Evolutionary conservation across 2,329 filamentous ascomycete genomes (phyloP).

Genomic region (Sarocladiaceae sp.): DNA sequence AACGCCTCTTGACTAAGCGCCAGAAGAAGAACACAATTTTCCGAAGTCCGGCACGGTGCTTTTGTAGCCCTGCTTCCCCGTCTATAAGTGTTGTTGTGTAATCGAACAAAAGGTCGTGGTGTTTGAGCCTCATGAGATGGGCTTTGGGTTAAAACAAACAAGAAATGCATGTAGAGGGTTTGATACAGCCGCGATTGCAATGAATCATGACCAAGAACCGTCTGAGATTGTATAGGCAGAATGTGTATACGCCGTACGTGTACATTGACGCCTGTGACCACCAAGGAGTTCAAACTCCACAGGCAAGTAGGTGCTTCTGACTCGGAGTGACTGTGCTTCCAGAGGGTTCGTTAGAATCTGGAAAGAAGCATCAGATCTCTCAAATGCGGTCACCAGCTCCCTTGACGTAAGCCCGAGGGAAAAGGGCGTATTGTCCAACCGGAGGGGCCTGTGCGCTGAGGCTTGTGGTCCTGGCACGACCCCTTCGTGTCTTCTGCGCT

Average conservation of each 20-base stretch:
- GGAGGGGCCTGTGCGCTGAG: slow-evolving; percentile 36
- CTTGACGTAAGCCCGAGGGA: slow-evolving; percentile 31
- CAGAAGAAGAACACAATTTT: too few relatives aligned
- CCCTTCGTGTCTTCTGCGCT: slow-evolving; percentile 24
- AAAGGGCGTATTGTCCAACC: slow-evolving; percentile 41
- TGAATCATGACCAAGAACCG: too few relatives aligned
- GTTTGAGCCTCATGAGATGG: too few relatives aligned
- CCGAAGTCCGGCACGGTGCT: background rate
- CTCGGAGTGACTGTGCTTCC: background rate
- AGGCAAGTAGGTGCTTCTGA: too few relatives aligned
- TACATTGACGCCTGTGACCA: too few relatives aligned
- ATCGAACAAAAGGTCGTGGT: background rate
- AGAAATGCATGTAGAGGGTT: too few relatives aligned
- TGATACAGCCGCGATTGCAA: too few relatives aligned
- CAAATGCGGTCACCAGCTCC: slow-evolving; percentile 26
- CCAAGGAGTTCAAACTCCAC: too few relatives aligned
- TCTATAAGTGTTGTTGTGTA: slow-evolving; percentile 7
- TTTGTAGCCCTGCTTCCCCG: background rate
- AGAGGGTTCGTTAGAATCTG: background rate
- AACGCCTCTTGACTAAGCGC: too few relatives aligned
- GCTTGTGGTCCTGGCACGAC: slow-evolving; percentile 40
- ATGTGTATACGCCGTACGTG: too few relatives aligned
- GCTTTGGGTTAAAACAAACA: too few relatives aligned
- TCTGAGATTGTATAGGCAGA: too few relatives aligned
- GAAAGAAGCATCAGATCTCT: slow-evolving; percentile 2